phyloP scores from a whole-genome alignment of 164 flowering plant genomes.

The Paratinospora sagittata region DNA sequence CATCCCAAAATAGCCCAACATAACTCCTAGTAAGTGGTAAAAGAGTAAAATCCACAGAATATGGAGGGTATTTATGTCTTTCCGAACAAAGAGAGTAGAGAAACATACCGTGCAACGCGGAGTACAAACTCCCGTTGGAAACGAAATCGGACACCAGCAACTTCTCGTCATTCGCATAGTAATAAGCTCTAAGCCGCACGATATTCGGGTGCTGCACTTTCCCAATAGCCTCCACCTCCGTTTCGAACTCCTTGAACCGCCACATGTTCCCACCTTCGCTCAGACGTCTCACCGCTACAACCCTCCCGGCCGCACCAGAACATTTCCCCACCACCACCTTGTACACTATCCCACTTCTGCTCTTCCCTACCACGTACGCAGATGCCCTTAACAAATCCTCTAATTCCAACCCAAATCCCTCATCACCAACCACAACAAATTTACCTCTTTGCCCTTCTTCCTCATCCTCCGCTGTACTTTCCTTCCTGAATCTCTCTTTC shows the following conservation, averaged over 20 bases:
- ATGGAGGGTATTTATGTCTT: not conserved
- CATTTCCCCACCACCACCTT: conserved; percentile 63
- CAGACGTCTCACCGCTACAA: conserved; percentile 81
- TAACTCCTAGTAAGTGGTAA: not conserved
- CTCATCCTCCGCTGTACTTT: conserved; percentile 8
- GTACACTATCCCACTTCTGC: conserved; percentile 88
- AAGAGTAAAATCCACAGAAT: not conserved
- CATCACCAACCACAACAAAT: conserved; percentile 71
- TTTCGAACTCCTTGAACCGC: conserved; percentile 76
- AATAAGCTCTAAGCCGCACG: conserved; percentile 80
- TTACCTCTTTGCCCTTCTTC: conserved; percentile 77
- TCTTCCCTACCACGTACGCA: conserved; percentile 90
- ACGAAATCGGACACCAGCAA: conserved; percentile 77
- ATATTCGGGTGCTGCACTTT: conserved; percentile 71
- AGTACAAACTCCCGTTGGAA: conserved; percentile 65
- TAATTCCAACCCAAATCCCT: conserved; percentile 68
- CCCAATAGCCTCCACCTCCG: conserved; percentile 77
- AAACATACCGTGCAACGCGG: conserved; percentile 74
- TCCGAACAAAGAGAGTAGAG: not conserved
- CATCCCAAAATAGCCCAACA: not conserved
- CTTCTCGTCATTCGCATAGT: conserved; percentile 84
- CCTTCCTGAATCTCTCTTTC: conserved; percentile 18
- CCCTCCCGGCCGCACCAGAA: conserved; percentile 26
- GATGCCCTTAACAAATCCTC: conserved; percentile 97
- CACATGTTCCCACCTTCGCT: conserved; percentile 56